Percentiles rank a stretch among this genome's conserved stretches.
Conservation (phyloP, 768 basidiomycete genomes). For the Kwoniella mangroviensis region DNA sequence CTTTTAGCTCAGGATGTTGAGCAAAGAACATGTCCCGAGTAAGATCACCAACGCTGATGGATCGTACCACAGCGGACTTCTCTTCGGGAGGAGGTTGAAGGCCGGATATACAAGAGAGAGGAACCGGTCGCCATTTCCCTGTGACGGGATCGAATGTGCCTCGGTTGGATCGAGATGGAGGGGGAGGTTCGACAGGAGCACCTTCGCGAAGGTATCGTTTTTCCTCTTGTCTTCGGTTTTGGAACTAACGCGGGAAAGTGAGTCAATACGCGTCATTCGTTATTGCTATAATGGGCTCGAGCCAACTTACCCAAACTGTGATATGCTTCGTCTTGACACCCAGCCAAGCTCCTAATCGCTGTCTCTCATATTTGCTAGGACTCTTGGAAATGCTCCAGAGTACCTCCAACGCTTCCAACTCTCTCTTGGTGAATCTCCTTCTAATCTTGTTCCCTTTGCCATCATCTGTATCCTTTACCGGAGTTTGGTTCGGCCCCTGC, state of each 20-base stretch:
- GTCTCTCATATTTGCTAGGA: slow-evolving; percentile 39
- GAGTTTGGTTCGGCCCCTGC: slow-evolving; percentile 20
- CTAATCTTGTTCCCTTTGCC: slow-evolving; percentile 28
- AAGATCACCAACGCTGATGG: slow-evolving; percentile 33
- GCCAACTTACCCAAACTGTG: slow-evolving; percentile 36
- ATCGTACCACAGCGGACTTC: slow-evolving; percentile 23
- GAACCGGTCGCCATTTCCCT: slow-evolving; percentile 41
- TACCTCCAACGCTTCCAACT: slow-evolving; percentile 37
- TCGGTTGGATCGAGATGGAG: slow-evolving; percentile 28
- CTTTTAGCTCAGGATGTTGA: slow-evolving; percentile 24
- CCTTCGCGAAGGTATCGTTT: slow-evolving; percentile 29
- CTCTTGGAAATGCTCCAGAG: slow-evolving; percentile 34
- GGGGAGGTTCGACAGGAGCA: slow-evolving; percentile 22
- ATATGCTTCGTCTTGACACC: slow-evolving; percentile 43
- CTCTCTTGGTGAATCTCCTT: slow-evolving; percentile 31
- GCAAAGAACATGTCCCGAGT: slow-evolving; percentile 35
- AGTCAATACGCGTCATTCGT: not conserved
- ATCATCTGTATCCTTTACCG: slow-evolving; percentile 24
- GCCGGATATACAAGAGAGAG: slow-evolving; percentile 31
- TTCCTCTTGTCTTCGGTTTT: slow-evolving; percentile 41
- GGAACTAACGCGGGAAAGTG: slow-evolving; percentile 23
- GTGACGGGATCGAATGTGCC: slow-evolving; percentile 40
- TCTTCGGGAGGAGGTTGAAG: slow-evolving; percentile 29
- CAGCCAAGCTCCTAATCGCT: slow-evolving; percentile 41
- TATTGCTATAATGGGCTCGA: not conserved